Evolutionary conservation across 106 monocot species (phyloP).

Genomic region (Dioscorea dumetorum): DNA sequence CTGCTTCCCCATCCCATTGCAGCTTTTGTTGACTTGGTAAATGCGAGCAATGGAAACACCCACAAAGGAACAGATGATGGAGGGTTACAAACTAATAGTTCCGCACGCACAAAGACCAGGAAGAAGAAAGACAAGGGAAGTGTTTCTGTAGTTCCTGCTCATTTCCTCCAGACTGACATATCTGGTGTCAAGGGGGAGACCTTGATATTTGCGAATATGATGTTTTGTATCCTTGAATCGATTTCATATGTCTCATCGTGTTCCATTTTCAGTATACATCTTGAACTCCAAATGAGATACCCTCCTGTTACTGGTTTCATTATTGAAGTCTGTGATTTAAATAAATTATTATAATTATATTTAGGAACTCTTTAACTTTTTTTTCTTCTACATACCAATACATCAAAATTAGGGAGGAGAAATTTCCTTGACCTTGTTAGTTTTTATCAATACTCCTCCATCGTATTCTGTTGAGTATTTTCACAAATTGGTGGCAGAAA

Average conservation of each 20-base stretch:
- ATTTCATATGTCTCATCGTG: not conserved
- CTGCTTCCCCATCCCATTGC: slow-evolving; percentile 1
- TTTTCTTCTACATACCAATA: too few relatives aligned
- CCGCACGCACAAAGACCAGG: slow-evolving; percentile 18
- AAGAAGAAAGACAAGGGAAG: slow-evolving; percentile 48
- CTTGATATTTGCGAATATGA: slow-evolving; percentile 68
- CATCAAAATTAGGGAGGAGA: too few relatives aligned
- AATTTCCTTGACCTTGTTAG: slow-evolving; percentile 44
- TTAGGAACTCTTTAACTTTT: too few relatives aligned
- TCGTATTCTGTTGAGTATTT: slow-evolving; percentile 79
- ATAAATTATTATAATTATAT: too few relatives aligned
- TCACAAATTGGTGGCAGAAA: slow-evolving; percentile 88
- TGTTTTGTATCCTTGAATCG: slow-evolving; percentile 83
- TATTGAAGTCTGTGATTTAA: too few relatives aligned
- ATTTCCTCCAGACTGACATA: slow-evolving; percentile 73
- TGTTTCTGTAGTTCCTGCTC: slow-evolving; percentile 53
- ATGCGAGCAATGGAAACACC: slow-evolving; percentile 76
- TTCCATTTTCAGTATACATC: not conserved
- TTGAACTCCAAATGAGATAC: not conserved
- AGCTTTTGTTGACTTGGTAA: slow-evolving; percentile 89
- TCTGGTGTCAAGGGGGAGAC: slow-evolving; percentile 66
- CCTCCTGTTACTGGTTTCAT: too few relatives aligned
- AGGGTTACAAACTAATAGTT: slow-evolving; percentile 19
- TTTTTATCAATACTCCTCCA: slow-evolving; percentile 77
- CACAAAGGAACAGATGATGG: slow-evolving; percentile 41